A percentile compares a stretch with the other conserved stretches of the same genome.
phyloP scores from a whole-genome alignment of 306 rosid genomes.

The Leucaena leucocephala region DNA sequence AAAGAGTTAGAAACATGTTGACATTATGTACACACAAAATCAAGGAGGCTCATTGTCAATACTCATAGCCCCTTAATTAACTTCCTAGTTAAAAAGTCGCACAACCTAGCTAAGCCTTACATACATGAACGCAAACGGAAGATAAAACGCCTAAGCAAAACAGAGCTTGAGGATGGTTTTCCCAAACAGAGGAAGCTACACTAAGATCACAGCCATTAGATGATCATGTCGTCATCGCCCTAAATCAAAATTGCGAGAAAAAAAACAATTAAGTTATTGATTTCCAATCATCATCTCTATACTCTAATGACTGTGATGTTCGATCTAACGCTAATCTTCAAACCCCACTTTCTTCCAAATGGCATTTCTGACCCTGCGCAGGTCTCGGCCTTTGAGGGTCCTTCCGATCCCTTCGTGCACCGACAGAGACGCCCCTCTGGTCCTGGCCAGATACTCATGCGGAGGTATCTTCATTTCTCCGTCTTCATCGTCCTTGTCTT shows the following conservation, averaged over 20 bases:
- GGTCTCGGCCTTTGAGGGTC: conserved; percentile 89
- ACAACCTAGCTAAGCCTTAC: not conserved
- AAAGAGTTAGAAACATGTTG: too few species aligned
- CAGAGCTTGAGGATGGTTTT: not conserved
- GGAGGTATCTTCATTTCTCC: conserved; percentile 62
- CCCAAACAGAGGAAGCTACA: not conserved
- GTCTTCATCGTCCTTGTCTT: conserved; percentile 2
- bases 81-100: not conserved
- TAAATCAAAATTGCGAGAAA: conserved; percentile 33
- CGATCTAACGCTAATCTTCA: conserved; percentile 42
- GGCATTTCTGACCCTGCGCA: conserved; percentile 86
- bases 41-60: conserved; percentile 12
- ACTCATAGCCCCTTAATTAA: conserved; percentile 9
- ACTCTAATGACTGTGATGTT: not conserved
- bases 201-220: conserved; percentile 10
- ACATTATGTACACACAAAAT: conserved; percentile 32
- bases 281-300: conserved; percentile 24
- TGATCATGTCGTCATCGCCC: not conserved
- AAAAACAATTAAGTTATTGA: not conserved
- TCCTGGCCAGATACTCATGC: conserved; percentile 82
- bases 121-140: not conserved
- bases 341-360: conserved; percentile 93
- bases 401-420: conserved; percentile 96
- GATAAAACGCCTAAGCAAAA: not conserved
- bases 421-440: conserved; percentile 78